phyloP scores from a whole-genome alignment of 306 rosid genomes.

The Cicer judaicum region DNA sequence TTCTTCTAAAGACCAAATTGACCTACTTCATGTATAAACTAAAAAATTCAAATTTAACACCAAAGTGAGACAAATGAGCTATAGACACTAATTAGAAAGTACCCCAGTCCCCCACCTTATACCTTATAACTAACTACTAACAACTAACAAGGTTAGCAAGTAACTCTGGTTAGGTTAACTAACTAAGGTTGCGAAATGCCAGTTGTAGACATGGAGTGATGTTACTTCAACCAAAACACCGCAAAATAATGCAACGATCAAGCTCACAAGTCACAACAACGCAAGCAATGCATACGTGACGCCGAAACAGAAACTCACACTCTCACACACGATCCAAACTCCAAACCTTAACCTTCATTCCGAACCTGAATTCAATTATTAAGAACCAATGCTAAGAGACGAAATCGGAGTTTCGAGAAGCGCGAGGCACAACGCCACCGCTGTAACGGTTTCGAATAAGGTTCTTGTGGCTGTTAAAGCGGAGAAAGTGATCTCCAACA shows the following conservation, averaged over 20 bases:
- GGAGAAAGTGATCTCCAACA: conserved; percentile 73
- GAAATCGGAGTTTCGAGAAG: conserved; percentile 57
- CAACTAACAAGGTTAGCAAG: neutral
- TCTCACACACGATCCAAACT: neutral
- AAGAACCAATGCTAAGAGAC: conserved; percentile 43
- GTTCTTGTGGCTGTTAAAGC: conserved; percentile 89
- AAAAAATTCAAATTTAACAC: neutral
- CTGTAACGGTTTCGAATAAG: conserved; percentile 53
- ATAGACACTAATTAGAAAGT: neutral
- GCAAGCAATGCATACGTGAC: neutral
- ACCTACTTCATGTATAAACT: neutral
- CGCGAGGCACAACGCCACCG: conserved; percentile 51
- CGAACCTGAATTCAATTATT: neutral
- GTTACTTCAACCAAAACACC: neutral
- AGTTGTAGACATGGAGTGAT: conserved; percentile 41
- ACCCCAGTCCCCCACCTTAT: neutral
- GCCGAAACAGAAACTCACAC: neutral
- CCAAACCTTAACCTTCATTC: conserved; percentile 36
- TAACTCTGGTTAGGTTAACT: conserved; percentile 44
- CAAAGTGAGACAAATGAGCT: neutral
- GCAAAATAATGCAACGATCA: conserved; percentile 37
- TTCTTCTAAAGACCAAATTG: neutral
- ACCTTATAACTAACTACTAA: neutral
- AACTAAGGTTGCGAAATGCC: conserved; percentile 34
- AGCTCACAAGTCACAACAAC: neutral